A percentile compares a stretch with the other conserved stretches of the same genome.
These are phyloP conservation scores for Colletotrichum spinosum DNA, from an alignment of 2,329 filamentous ascomycete genomes.

Conservation along the genomic window DNA sequence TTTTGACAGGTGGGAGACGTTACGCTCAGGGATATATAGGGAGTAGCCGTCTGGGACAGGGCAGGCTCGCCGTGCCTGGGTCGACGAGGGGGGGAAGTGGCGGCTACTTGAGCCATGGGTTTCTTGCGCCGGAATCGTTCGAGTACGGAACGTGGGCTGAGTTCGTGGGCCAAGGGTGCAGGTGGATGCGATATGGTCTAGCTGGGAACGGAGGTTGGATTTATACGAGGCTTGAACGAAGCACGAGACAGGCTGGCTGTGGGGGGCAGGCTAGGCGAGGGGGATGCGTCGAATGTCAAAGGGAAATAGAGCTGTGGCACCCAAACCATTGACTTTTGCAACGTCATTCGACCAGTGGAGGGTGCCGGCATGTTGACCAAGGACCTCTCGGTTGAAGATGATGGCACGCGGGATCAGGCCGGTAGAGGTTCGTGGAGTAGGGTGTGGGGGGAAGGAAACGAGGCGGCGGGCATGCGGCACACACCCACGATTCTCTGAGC, in stretches of 20 bases:
- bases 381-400: constrained; percentile 18
- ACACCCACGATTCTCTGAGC: too few species aligned
- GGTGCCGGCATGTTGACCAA: constrained; percentile 13
- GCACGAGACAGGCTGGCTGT: neutral
- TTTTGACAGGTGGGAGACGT: constrained; percentile 10
- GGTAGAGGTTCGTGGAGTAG: neutral
- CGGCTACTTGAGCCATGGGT: constrained; percentile 29
- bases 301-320: constrained; percentile 15
- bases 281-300: constrained; percentile 24
- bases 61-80: constrained; percentile 27
- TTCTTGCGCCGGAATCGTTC: constrained; percentile 24
- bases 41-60: constrained; percentile 3
- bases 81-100: constrained; percentile 16
- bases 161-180: neutral
- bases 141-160: constrained; percentile 17
- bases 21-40: constrained; percentile 21
- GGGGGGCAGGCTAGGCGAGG: neutral
- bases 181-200: neutral
- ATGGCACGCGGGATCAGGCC: constrained; percentile 11
- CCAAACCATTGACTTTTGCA: constrained; percentile 21
- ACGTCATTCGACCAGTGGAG: constrained; percentile 20
- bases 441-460: neutral
- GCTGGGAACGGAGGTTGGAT: constrained; percentile 16
- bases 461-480: too few species aligned
- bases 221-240: constrained; percentile 8